Conservation (phyloP, 1,139 yeast genomes). For the Hyphopichia khmerensis region DNA sequence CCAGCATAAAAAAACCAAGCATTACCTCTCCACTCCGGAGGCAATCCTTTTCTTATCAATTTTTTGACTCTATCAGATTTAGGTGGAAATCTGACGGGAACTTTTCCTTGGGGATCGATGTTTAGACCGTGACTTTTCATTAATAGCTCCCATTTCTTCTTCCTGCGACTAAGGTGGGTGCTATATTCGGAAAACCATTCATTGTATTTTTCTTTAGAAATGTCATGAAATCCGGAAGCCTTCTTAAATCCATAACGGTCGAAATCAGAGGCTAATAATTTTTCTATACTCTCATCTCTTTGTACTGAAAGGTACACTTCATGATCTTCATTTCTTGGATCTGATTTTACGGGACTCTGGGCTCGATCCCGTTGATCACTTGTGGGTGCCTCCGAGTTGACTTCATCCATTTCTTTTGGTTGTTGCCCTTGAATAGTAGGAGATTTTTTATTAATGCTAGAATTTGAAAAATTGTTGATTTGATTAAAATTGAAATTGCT, state of each 20-base stretch:
- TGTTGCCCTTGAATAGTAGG: not conserved
- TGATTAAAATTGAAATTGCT: not conserved
- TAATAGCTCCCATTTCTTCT: conserved; percentile 70
- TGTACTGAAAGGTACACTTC: not conserved
- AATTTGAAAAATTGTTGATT: not conserved
- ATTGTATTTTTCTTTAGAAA: conserved; percentile 60
- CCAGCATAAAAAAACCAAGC: conserved; percentile 98
- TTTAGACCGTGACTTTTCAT: conserved; percentile 69
- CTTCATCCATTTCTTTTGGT: not conserved
- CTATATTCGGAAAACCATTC: conserved; percentile 71
- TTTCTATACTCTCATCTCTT: not conserved
- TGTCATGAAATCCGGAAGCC: conserved; percentile 43
- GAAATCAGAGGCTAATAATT: conserved; percentile 36
- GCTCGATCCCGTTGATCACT: no score
- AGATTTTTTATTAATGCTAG: not conserved
- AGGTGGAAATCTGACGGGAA: conserved; percentile 69
- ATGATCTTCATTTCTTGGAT: not conserved
- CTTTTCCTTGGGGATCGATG: conserved; percentile 26
- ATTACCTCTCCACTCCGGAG: conserved; percentile 95
- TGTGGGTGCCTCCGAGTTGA: no score
- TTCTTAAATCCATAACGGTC: conserved; percentile 90
- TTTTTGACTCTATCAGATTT: conserved; percentile 79
- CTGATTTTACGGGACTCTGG: not conserved
- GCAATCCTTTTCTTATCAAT: conserved; percentile 86
- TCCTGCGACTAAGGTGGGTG: conserved; percentile 60